These are phyloP conservation scores for Boletus rubroflammeus DNA, from an alignment of 768 basidiomycete genomes.

Conservation along the genomic window DNA sequence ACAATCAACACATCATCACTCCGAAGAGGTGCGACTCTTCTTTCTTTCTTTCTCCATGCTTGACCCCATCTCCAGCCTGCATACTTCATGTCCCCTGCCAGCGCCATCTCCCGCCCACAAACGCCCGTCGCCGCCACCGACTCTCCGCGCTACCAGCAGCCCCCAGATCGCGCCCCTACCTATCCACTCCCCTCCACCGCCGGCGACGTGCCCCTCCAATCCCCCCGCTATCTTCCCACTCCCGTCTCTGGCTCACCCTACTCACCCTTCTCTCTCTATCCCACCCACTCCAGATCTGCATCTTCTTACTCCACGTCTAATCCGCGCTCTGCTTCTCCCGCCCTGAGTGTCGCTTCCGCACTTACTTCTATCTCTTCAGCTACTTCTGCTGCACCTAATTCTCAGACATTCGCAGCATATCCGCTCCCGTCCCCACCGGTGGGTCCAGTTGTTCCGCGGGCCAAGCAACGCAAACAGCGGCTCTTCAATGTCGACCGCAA, in stretches of 20 bases:
- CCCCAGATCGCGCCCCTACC: constrained; percentile 34
- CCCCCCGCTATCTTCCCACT: constrained; percentile 44
- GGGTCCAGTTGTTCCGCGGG: constrained; percentile 32
- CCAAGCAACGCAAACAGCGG: constrained; percentile 66
- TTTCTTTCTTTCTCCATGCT: neutral
- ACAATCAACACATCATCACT: constrained; percentile 21
- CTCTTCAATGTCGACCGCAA: constrained; percentile 74
- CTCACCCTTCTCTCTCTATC: constrained; percentile 42
- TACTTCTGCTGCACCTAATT: constrained; percentile 29
- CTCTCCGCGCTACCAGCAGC: constrained; percentile 28
- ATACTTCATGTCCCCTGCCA: constrained; percentile 37
- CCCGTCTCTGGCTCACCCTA: constrained; percentile 46
- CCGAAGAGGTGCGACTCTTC: constrained; percentile 25
- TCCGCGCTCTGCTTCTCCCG: constrained; percentile 58
- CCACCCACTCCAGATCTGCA: constrained; percentile 45
- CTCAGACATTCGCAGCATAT: constrained; percentile 29
- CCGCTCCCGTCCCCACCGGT: constrained; percentile 28
- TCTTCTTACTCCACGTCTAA: constrained; percentile 43
- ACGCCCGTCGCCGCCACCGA: constrained; percentile 36
- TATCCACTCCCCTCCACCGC: constrained; percentile 18
- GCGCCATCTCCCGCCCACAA: constrained; percentile 37
- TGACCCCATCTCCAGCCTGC: constrained; percentile 23
- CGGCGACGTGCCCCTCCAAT: constrained; percentile 30
- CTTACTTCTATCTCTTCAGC: constrained; percentile 51
- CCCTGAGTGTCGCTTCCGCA: constrained; percentile 53